phyloP scores from a whole-genome alignment of 331 rosid genomes.

The Rhamnella rubrinervis region DNA sequence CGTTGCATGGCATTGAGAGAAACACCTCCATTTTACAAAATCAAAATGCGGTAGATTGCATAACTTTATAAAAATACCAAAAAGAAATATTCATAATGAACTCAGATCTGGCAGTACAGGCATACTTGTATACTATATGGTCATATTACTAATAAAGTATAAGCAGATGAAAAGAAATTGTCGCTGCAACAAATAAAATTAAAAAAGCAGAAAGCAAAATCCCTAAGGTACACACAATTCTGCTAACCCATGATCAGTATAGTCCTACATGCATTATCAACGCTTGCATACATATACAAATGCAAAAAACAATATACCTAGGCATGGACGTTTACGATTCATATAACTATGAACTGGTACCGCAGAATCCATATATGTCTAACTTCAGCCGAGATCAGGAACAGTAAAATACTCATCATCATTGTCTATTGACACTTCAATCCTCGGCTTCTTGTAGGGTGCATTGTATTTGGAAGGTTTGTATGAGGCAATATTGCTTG shows the following conservation, averaged over 20 bases:
- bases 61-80: no score
- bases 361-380: neutral
- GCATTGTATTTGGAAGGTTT: conserved; percentile 48
- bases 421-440: conserved; percentile 60
- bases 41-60: no score
- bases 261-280: conserved; percentile 25
- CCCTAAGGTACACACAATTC: conserved; percentile 2
- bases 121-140: no score
- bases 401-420: conserved; percentile 85
- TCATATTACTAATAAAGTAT: no score
- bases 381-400: conserved; percentile 82
- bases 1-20: no score
- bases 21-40: no score
- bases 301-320: conserved; percentile 14
- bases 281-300: conserved; percentile 22
- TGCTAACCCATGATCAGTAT: conserved; percentile 16
- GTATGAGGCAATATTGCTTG: conserved; percentile 38
- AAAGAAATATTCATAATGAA: no score
- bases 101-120: no score
- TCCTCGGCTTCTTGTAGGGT: conserved; percentile 75
- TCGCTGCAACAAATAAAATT: neutral
- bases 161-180: no score
- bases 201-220: neutral
- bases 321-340: conserved; percentile 35
- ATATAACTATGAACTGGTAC: conserved; percentile 18